Base-by-base conservation (phyloP, 2,329 filamentous ascomycete species). In the Pseudohalonectria lignicola region DNA sequence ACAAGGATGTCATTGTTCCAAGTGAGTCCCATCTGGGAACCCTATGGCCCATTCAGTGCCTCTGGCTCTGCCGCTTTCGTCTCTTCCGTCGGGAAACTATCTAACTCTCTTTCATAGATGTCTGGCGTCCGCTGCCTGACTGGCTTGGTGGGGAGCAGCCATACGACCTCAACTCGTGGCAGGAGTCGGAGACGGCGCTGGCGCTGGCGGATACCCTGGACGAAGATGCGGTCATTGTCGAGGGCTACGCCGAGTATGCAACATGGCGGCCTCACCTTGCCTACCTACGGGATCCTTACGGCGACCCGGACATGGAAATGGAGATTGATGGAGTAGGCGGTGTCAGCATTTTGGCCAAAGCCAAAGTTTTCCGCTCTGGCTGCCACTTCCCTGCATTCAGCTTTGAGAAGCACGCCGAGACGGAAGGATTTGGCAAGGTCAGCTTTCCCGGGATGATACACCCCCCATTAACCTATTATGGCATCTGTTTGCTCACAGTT, bases 281-380 rank as follows among this genome's bases (percentile, higher is more conserved):
- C 31, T 98, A 98, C 56, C 75, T 98, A 7, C 82, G 92, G 42
- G 92, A 98, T 55, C 92, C 92, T 2, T 96, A 94, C 52, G 92
- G 92, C 29, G 92, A 98, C 54, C 90, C 90, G 16, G 92, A 98
- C 55, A 95, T 96, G 82, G 92, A 98, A 57, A 96, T 98, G 92
- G 92, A 98, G 53, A 90, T 98, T 50, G 92, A 98, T 50, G 92
- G 92, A 47, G 88, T 98, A 34, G 90, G 92, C 36, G 92, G 92
- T 62, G 92, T 98, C 50, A 95, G 87, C 63, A 98, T 98, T 52
- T 63, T 98, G 49, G 90, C 92, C 33, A 98, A 96, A 62, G 92
- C 92, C 2, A 83, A 82, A 50, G 92, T 98, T 1, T 98, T 98
- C 67, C 79, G 92, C 44, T 82, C 85, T 33, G 92, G 92, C 31